Base-by-base conservation (phyloP, 2,329 filamentous ascomycete species). In the Onygenales sp. region DNA sequence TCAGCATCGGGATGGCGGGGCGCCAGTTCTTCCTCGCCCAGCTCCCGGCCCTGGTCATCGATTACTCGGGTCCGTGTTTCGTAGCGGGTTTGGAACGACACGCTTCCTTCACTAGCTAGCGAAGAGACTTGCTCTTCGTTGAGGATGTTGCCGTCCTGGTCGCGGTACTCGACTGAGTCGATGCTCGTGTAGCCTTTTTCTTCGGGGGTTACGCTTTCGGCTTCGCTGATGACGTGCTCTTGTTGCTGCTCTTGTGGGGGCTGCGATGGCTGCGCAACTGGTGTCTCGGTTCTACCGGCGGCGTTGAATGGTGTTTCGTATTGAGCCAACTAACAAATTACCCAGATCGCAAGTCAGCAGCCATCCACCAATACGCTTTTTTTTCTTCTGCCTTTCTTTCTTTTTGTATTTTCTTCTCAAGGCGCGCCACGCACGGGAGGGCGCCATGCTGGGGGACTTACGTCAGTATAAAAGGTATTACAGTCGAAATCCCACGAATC, bases 401-500 rank as follows among this genome's bases (percentile, higher is more conserved):
- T 27, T 27, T 27, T 27, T 27, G 3, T 27, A 5, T 27, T 27
- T 27, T 27, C 17, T 44, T 44, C 13, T 46, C 34, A 11, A 11
- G 14, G 17, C 46, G 31, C 45, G 49, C 65, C 62, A 59, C 66
- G 62, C 42, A 57, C 62, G 17, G 63, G 61, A 59, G 64, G 59
- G 44, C 57, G 57, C 63, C 62, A 69, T 56, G 60, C 54, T 56
- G 64, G 64, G 61, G 63, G 51, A 85, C 88, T 87, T 84, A 96
- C 91, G 67, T 83, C 84, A 59, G 85, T 84, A 62, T 86, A 77
- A 76, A 98, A 98, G 56, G 82, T 91, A 70, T 95, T 95, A 80
- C 93, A 98, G 71, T 98, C 93, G 81, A 92, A 98, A 68, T 98
- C 93, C 93, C 93, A 98, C 1, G 83, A 85, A 54, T 80, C 76